A percentile compares a stretch with the other conserved stretches of the same genome.
These are phyloP conservation scores for Xylaria sp. DNA, from an alignment of 2,329 filamentous ascomycete genomes.

Conservation along the genomic window DNA sequence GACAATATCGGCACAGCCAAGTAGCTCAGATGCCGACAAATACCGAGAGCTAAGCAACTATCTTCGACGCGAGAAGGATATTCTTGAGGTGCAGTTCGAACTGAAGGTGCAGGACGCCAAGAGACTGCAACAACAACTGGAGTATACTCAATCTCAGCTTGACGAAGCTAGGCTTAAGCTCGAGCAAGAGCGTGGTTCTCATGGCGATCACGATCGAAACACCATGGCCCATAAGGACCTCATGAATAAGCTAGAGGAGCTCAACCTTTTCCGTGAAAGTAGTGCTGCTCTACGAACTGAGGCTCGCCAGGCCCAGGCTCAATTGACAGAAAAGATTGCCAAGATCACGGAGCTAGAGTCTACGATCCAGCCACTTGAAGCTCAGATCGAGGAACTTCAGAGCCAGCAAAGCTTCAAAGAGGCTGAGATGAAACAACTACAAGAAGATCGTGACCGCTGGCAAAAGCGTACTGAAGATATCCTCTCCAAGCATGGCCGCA, in stretches of 20 bases:
- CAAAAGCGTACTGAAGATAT: constrained; percentile 97
- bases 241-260: constrained; percentile 92
- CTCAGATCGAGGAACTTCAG: constrained; percentile 82
- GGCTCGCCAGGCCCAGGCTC: constrained; percentile 78
- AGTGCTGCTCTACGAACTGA: constrained; percentile 91
- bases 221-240: constrained; percentile 87
- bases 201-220: constrained; percentile 76
- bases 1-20: constrained; percentile 60
- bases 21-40: constrained; percentile 73
- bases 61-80: constrained; percentile 94
- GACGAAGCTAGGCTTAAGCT: constrained; percentile 90
- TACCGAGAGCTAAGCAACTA: constrained; percentile 92
- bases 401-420: constrained; percentile 83
- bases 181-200: constrained; percentile 83
- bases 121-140: constrained; percentile 87
- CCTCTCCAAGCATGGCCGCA: constrained; percentile 92
- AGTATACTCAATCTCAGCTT: constrained; percentile 86
- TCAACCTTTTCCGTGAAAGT: constrained; percentile 96
- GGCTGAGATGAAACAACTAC: constrained; percentile 86
- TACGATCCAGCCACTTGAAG: constrained; percentile 84
- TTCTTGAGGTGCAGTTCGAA: constrained; percentile 95
- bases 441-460: constrained; percentile 93
- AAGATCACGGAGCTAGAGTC: constrained; percentile 79
- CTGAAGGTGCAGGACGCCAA: constrained; percentile 88
- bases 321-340: constrained; percentile 77